A percentile compares a stretch with the other conserved stretches of the same genome.
These are phyloP conservation scores for Tylopilus orsonianus DNA, from an alignment of 1,284 basidiomycete genomes.

Conservation along the genomic window DNA sequence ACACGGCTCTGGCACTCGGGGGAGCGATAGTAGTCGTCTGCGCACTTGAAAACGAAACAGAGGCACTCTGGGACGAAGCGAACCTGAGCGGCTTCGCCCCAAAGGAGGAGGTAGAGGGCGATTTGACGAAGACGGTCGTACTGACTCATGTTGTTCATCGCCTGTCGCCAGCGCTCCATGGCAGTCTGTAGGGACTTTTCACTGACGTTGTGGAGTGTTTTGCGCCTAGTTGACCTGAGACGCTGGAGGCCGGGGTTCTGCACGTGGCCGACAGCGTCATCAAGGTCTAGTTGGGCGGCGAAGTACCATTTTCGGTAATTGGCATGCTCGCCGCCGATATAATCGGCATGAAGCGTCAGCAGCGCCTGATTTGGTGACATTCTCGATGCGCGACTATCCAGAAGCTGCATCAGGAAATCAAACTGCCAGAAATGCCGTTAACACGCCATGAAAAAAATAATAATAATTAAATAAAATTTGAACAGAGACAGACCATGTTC, in stretches of 20 bases:
- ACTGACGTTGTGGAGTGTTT: constrained; percentile 42
- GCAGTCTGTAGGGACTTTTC: constrained; percentile 90
- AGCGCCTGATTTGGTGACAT: constrained; percentile 97
- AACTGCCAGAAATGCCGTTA: constrained; percentile 51
- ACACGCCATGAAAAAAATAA: constrained; percentile 1
- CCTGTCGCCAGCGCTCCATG: constrained; percentile 91
- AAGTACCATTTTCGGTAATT: constrained; percentile 99
- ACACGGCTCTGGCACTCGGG: constrained; percentile 96
- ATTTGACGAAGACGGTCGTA: constrained; percentile 98
- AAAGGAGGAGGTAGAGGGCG: constrained; percentile 93
- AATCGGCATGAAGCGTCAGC: constrained; percentile 95
- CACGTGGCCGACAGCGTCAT: constrained; percentile 92
- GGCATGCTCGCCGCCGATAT: constrained; percentile 96
- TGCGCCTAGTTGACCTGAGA: constrained; percentile 65
- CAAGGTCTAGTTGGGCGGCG: constrained; percentile 97
- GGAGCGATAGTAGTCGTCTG: constrained; percentile 98
- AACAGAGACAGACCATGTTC: constrained; percentile 69
- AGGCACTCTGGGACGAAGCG: constrained; percentile 98
- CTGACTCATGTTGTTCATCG: constrained; percentile 98
- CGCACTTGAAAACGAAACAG: constrained; percentile 99
- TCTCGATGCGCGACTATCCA: constrained; percentile 94
- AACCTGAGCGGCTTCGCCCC: constrained; percentile 98
- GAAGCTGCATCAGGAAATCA: constrained; percentile 97
- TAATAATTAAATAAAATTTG: constrained; percentile 2
- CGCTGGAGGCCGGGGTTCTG: constrained; percentile 91